Conservation (phyloP, 331 rosid genomes). For the Acacia concinna region DNA sequence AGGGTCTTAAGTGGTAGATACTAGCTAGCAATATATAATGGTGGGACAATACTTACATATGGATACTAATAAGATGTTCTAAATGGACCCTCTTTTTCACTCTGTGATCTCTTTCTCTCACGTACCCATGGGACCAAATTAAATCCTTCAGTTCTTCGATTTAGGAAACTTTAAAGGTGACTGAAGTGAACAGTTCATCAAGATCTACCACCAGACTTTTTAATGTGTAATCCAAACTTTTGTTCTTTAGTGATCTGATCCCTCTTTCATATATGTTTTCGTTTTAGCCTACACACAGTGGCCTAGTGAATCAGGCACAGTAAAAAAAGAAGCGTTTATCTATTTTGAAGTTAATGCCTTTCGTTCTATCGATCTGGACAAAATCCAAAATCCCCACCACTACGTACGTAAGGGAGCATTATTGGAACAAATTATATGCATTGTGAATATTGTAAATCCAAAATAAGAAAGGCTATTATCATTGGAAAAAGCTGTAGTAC, state of each 20-base stretch:
- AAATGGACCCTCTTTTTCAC: background rate
- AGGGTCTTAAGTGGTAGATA: background rate
- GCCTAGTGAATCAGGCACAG: background rate
- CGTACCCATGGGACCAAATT: conserved; percentile 3
- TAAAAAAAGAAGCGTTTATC: background rate
- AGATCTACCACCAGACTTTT: background rate
- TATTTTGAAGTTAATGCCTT: background rate
- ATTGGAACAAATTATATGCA: background rate
- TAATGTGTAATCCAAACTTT: conserved; percentile 1
- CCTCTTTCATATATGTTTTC: background rate
- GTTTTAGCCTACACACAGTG: background rate
- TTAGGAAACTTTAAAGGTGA: background rate
- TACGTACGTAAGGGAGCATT: background rate
- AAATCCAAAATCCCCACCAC: background rate
- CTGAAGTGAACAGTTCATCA: background rate
- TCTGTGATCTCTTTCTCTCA: background rate
- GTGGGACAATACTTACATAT: background rate
- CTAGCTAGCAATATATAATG: background rate
- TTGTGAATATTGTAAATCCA: conserved; percentile 6
- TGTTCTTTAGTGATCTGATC: background rate
- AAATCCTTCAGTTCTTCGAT: background rate
- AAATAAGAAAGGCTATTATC: background rate
- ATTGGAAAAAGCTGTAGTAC: background rate
- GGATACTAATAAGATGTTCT: conserved; percentile 15
- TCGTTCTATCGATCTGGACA: background rate